These are phyloP conservation scores for Candida khao-thaluensis DNA, from an alignment of 805 yeast species.

Conservation along the genomic window DNA sequence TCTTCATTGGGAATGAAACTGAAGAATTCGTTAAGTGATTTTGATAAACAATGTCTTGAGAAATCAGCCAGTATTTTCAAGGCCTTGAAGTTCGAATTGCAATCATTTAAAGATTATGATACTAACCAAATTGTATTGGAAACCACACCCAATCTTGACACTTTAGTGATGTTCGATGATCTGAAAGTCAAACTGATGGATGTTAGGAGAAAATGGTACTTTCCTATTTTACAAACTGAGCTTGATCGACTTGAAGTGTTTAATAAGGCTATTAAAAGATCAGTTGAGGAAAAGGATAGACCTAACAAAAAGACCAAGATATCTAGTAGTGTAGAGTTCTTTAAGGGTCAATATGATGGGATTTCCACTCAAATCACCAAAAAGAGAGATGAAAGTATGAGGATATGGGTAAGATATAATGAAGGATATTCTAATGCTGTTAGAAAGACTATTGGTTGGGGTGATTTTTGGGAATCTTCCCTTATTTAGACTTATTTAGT, in stretches of 20 bases:
- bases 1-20: conserved; percentile 17
- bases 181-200: conserved; percentile 24
- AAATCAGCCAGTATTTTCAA: conserved; percentile 38
- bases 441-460: conserved; percentile 78
- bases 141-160: conserved; percentile 37
- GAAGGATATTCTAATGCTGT: conserved; percentile 95
- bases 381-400: conserved; percentile 36
- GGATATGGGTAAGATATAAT: conserved; percentile 82
- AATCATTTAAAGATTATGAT: conserved; percentile 33
- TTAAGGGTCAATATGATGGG: conserved; percentile 37
- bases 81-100: conserved; percentile 41
- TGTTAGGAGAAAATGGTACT: conserved; percentile 30
- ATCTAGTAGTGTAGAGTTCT: conserved; percentile 37
- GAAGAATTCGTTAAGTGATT: conserved; percentile 24
- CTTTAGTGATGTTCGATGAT: conserved; percentile 25
- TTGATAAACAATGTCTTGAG: conserved; percentile 33
- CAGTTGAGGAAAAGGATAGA: conserved; percentile 9
- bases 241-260: conserved; percentile 22
- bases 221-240: conserved; percentile 37
- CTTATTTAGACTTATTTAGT: too few species aligned
- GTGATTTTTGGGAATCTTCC: conserved; percentile 51
- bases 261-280: conserved; percentile 8
- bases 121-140: conserved; percentile 28
- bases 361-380: conserved; percentile 27
- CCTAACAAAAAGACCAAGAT: conserved; percentile 24